Percentiles rank a stretch among this genome's conserved stretches.
Conservation (phyloP, 495 filamentous ascomycete species). For the Lasiosphaeria miniovina region DNA sequence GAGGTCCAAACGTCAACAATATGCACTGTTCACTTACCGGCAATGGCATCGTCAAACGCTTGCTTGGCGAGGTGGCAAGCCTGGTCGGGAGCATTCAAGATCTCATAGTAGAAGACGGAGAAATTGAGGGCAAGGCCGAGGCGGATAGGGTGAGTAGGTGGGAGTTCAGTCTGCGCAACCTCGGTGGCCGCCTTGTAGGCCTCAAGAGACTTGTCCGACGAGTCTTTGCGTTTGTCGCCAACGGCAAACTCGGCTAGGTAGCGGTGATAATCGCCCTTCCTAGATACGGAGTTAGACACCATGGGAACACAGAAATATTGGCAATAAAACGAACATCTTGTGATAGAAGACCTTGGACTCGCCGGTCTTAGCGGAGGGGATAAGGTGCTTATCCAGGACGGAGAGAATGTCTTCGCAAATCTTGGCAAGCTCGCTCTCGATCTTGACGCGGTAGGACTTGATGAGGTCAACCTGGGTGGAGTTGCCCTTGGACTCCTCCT, state of each 20-base stretch:
- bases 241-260: constrained; percentile 98
- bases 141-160: constrained; percentile 98
- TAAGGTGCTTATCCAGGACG: constrained; percentile 93
- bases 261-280: constrained; percentile 99
- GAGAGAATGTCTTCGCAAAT: constrained; percentile 99
- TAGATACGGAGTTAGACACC: constrained; percentile 42
- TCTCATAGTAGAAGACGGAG: constrained; percentile 99
- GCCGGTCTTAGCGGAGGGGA: constrained; percentile 91
- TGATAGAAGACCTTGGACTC: constrained; percentile 99
- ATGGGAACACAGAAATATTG: not conserved
- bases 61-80: constrained; percentile 99
- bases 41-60: constrained; percentile 98
- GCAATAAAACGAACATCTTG: constrained; percentile 78
- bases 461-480: constrained; percentile 87
- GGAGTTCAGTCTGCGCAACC: constrained; percentile 95
- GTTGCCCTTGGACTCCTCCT: constrained; percentile 99
- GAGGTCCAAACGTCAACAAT: not conserved
- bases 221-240: constrained; percentile 96
- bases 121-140: constrained; percentile 98
- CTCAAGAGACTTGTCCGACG: constrained; percentile 93
- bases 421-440: constrained; percentile 96
- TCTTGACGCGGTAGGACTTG: constrained; percentile 99
- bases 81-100: constrained; percentile 97
- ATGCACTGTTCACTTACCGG: constrained; percentile 56
- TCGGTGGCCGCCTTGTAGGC: constrained; percentile 99